Evolutionary conservation across 345 rosid genomes (phyloP).

Genomic region (Luvunga scandens): DNA sequence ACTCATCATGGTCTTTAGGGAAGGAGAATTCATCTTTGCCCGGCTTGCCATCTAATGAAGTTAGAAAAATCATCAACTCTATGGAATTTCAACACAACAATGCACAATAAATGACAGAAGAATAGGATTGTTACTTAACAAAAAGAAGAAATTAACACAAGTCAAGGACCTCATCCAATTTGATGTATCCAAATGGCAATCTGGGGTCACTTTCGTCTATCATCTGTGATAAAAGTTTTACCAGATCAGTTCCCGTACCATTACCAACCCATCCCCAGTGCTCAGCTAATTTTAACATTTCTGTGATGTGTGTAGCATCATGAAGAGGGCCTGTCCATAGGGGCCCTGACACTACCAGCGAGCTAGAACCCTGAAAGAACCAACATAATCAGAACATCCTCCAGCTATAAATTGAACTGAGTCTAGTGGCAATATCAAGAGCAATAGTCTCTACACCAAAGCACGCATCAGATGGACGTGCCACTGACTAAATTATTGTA

Average conservation of each 20-base stretch:
- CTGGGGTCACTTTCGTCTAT: conserved; percentile 80
- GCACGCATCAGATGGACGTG: neutral
- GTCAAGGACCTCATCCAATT: conserved; percentile 65
- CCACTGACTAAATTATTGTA: neutral
- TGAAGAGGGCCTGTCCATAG: conserved; percentile 92
- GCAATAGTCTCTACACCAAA: neutral
- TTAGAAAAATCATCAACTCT: neutral
- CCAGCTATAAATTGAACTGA: neutral
- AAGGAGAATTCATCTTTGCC: conserved; percentile 72
- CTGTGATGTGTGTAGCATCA: conserved; percentile 44
- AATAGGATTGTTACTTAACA: neutral
- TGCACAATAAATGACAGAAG: neutral
- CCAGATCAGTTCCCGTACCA: conserved; percentile 51
- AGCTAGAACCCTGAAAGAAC: conserved; percentile 36
- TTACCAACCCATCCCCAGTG: conserved; percentile 74
- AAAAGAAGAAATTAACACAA: neutral
- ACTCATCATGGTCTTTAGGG: conserved; percentile 57
- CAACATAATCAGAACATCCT: neutral
- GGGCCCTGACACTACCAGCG: conserved; percentile 66
- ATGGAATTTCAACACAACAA: neutral
- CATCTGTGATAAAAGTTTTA: conserved; percentile 67
- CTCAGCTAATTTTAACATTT: conserved; percentile 65
- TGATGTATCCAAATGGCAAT: conserved; percentile 79
- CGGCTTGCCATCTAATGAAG: conserved; percentile 69
- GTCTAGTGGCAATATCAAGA: neutral